phyloP scores from a whole-genome alignment of 1,284 basidiomycete genomes.

The Rhodofomes roseus region DNA sequence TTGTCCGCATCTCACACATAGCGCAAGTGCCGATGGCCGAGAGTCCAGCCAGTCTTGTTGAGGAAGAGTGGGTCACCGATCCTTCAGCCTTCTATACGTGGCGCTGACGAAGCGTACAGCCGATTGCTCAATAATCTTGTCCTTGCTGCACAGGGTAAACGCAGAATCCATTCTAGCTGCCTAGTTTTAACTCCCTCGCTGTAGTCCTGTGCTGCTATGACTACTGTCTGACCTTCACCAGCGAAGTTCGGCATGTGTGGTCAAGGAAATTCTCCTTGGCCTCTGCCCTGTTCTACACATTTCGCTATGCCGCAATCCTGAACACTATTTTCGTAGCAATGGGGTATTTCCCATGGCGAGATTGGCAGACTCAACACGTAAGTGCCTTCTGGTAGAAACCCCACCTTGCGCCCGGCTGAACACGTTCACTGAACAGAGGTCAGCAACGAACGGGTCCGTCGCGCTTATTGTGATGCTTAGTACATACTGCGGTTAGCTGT shows the following conservation, averaged over 20 bases:
- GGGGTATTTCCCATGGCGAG: neutral
- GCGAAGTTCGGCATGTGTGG: constrained; percentile 13
- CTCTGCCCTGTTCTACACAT: constrained; percentile 7
- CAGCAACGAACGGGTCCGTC: neutral
- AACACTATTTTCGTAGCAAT: constrained; percentile 7
- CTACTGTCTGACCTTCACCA: constrained; percentile 9
- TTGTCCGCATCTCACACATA: neutral
- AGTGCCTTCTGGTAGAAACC: neutral
- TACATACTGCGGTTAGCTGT: neutral
- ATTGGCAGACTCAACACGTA: neutral
- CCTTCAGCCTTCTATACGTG: neutral
- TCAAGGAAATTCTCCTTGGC: constrained; percentile 1
- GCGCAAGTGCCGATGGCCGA: neutral
- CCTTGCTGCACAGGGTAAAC: neutral
- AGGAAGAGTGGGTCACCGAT: neutral
- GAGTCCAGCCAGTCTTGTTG: neutral
- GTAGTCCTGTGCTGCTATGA: constrained; percentile 4
- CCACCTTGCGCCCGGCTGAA: neutral
- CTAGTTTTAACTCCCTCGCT: neutral
- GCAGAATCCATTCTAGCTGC: neutral
- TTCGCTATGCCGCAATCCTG: constrained; percentile 11
- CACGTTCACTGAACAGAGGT: neutral
- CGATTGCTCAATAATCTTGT: neutral
- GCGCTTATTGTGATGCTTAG: neutral
- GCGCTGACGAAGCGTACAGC: neutral